Evolutionary conservation across 2,329 filamentous ascomycete genomes (phyloP).

Genomic region (Diplodia seriata): DNA sequence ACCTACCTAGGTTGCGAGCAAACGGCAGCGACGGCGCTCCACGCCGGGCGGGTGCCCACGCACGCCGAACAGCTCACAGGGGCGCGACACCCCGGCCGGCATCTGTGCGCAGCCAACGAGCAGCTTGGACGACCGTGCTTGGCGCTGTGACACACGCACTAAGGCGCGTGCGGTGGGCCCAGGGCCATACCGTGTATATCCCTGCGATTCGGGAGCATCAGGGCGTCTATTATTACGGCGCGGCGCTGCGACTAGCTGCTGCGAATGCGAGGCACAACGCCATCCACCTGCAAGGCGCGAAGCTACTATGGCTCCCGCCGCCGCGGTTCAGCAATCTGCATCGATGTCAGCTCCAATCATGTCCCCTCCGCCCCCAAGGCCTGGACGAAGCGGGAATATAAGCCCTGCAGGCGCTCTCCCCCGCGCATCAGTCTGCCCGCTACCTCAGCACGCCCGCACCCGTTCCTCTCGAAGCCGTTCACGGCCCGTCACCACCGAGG

Average conservation of each 20-base stretch:
- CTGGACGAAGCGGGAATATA: conserved; percentile 28
- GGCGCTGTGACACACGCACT: conserved; percentile 7
- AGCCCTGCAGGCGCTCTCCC: conserved; percentile 10
- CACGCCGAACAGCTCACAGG: background rate
- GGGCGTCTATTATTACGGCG: conserved; percentile 29
- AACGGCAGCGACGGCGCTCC: background rate
- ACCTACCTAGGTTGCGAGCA: background rate
- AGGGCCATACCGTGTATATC: background rate
- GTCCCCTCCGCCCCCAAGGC: conserved; percentile 20
- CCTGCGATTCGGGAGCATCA: conserved; percentile 13
- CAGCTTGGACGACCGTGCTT: background rate
- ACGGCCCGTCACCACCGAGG: conserved; percentile 26
- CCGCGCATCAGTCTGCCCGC: conserved; percentile 15
- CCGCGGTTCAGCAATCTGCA: conserved; percentile 24
- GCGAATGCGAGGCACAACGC: conserved; percentile 27
- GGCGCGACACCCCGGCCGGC: background rate
- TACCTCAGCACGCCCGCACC: conserved; percentile 21
- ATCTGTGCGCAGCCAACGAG: conserved; percentile 5
- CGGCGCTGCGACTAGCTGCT: conserved; percentile 24
- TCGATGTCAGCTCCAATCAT: conserved; percentile 23
- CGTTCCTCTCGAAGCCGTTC: conserved; percentile 19
- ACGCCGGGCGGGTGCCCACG: background rate
- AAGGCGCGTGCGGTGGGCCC: conserved; percentile 11
- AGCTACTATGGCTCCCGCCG: conserved; percentile 27
- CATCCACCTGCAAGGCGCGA: conserved; percentile 29